Evolutionary conservation across 257 asterid genomes (phyloP).

Genomic region (Asclepias syriaca): DNA sequence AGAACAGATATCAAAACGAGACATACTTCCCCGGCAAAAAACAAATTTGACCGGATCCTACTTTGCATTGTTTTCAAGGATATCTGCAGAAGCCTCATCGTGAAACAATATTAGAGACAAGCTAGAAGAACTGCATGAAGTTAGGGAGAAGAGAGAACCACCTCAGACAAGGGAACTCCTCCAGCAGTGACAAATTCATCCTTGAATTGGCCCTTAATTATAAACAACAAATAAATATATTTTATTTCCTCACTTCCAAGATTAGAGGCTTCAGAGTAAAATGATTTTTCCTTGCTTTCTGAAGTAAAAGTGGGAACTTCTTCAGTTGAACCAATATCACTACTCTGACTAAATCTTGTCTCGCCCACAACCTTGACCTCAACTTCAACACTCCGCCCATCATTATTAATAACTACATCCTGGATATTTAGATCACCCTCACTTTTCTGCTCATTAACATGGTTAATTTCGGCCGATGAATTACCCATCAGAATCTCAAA

Average conservation of each 20-base stretch:
- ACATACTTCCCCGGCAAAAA: constrained; percentile 92
- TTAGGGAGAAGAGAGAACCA: constrained; percentile 20
- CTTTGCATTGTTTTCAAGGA: constrained; percentile 79
- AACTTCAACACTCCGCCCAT: constrained; percentile 52
- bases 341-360: constrained; percentile 49
- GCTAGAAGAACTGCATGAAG: neutral
- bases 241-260: constrained; percentile 37
- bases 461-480: constrained; percentile 64
- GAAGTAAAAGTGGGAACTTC: constrained; percentile 49
- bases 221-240: constrained; percentile 8
- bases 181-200: constrained; percentile 98
- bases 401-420: constrained; percentile 59
- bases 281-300: constrained; percentile 64
- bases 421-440: constrained; percentile 55
- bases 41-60: constrained; percentile 50
- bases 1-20: neutral
- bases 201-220: constrained; percentile 83
- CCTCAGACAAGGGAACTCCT: no score
- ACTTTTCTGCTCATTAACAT: constrained; percentile 45
- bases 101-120: neutral
- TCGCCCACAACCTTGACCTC: constrained; percentile 84
- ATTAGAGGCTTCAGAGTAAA: constrained; percentile 86
- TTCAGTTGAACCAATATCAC: constrained; percentile 44
- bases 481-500: constrained; percentile 83
- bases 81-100: constrained; percentile 40